These are phyloP conservation scores for Scheffersomyces ergatensis DNA, from an alignment of 805 yeast genomes.

Conservation along the genomic window DNA sequence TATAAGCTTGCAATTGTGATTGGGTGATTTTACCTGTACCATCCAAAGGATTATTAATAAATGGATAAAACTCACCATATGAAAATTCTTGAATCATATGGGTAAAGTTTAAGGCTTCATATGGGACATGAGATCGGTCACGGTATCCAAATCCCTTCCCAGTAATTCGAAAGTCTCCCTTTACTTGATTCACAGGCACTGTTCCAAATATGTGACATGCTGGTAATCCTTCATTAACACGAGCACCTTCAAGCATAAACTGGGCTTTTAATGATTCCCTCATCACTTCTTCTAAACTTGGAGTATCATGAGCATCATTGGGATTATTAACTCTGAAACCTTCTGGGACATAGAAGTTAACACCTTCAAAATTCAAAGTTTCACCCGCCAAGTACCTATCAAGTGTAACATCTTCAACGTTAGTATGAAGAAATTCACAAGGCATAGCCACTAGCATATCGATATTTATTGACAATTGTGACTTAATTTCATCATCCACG, in stretches of 20 bases:
- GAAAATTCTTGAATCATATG: slow-evolving; percentile 86
- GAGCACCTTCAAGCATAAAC: slow-evolving; percentile 45
- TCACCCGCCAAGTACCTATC: slow-evolving; percentile 81
- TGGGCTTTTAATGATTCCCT: slow-evolving; percentile 67
- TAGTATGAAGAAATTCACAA: slow-evolving; percentile 71
- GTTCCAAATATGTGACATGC: slow-evolving; percentile 87
- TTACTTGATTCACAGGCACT: slow-evolving; percentile 79
- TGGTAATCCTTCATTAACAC: slow-evolving; percentile 53
- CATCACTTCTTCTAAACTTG: slow-evolving; percentile 65
- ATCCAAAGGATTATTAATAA: slow-evolving; percentile 84
- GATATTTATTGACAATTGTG: slow-evolving; percentile 65
- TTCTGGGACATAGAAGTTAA: slow-evolving; percentile 52
- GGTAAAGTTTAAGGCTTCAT: slow-evolving; percentile 65
- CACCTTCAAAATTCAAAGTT: slow-evolving; percentile 67
- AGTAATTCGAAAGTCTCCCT: slow-evolving; percentile 82
- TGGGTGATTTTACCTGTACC: slow-evolving; percentile 58
- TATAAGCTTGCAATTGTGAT: slow-evolving; percentile 48
- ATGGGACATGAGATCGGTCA: slow-evolving; percentile 46
- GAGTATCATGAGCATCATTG: slow-evolving; percentile 47
- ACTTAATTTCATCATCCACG: slow-evolving; percentile 62
- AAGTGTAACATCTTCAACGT: slow-evolving; percentile 71
- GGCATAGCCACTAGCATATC: slow-evolving; percentile 84
- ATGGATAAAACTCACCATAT: slow-evolving; percentile 88
- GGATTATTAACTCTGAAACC: slow-evolving; percentile 45
- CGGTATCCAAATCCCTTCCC: slow-evolving; percentile 68